Base-by-base conservation (phyloP, 1,139 yeast genomes). In the Yamadazyma songkhlaensis region DNA sequence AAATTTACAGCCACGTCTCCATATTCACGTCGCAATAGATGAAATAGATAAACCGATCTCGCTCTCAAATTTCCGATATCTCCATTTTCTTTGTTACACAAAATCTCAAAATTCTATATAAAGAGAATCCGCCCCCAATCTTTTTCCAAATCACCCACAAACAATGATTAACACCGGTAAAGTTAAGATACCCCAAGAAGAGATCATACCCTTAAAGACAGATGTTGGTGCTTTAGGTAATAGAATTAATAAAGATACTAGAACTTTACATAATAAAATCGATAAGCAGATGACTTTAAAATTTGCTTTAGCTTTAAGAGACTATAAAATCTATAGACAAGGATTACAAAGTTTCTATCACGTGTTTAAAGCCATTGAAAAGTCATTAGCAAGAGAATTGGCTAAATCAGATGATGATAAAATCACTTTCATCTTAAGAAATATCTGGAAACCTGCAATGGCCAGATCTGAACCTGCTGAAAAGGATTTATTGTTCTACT, bases 181-280 rank as follows among this genome's bases (percentile, higher is more conserved):
- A 17, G 20, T 4, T 17, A 17, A 17, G 17, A 27, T 36, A 4
- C 35, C 40, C 23, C 84, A 75, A 53, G 64, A 66, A 36, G 88
- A 81, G 51, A 74, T 81, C 34, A 71, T 86, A 31, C 95, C 95
- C 1, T 71, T 79, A 14, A 82, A 82, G 42, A 74, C 76, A 25
- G 95, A 86, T 54, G 64, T 81, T 15, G 95, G 92, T 28, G 95
- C 95, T 6, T 68, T 86, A 38, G 95, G 81, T 38, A 86, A 86
- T 71, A 68, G 95, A 54, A 86, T 86, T 53, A 86, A 86, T 58
- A 54, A 58, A 32, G 82, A 78, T 53, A 86, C 95, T 2, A 72
- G 81, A 47, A 59, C 68, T 23, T 70, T 73, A 33, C 96, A 86
- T 63, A 79, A 82, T 55, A 75, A 74, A 48, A 79, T 85, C 42